phyloP scores from a whole-genome alignment of 768 basidiomycete species.

The Tephrocybe sp. region DNA sequence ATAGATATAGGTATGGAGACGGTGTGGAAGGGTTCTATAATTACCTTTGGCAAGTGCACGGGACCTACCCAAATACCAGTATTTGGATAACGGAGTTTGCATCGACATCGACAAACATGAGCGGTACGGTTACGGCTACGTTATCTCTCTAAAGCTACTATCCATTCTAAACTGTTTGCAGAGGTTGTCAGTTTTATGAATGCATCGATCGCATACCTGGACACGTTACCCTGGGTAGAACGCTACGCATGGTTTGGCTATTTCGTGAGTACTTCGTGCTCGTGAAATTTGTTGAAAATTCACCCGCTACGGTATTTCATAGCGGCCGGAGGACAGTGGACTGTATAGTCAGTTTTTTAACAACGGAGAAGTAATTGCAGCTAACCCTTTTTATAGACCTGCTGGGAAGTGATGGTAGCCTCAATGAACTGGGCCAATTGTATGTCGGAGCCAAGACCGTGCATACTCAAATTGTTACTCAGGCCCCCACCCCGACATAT shows the following conservation, averaged over 20 bases:
- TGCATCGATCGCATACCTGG: constrained; percentile 52
- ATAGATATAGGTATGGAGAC: constrained; percentile 48
- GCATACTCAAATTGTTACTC: constrained; percentile 32
- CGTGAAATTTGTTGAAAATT: constrained; percentile 11
- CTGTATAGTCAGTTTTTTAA: constrained; percentile 36
- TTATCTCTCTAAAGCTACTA: neutral
- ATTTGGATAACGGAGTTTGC: constrained; percentile 70
- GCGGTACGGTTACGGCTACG: constrained; percentile 23
- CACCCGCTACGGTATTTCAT: neutral
- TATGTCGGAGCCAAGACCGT: constrained; percentile 46
- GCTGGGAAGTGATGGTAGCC: constrained; percentile 38
- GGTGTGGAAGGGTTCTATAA: constrained; percentile 51
- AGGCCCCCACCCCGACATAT: constrained; percentile 25
- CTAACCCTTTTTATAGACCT: constrained; percentile 31
- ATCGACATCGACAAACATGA: constrained; percentile 45
- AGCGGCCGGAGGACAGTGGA: constrained; percentile 39
- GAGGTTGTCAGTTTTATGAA: constrained; percentile 57
- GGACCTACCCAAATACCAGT: constrained; percentile 43
- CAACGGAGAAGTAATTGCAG: neutral
- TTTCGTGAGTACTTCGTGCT: constrained; percentile 30
- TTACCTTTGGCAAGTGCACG: constrained; percentile 53
- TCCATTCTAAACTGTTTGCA: constrained; percentile 10
- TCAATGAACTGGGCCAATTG: constrained; percentile 42
- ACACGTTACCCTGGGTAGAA: constrained; percentile 53
- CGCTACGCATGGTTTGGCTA: constrained; percentile 66